Evolutionary conservation across 805 yeast species (phyloP).

Genomic region (Maudiozyma saulgeensis): DNA sequence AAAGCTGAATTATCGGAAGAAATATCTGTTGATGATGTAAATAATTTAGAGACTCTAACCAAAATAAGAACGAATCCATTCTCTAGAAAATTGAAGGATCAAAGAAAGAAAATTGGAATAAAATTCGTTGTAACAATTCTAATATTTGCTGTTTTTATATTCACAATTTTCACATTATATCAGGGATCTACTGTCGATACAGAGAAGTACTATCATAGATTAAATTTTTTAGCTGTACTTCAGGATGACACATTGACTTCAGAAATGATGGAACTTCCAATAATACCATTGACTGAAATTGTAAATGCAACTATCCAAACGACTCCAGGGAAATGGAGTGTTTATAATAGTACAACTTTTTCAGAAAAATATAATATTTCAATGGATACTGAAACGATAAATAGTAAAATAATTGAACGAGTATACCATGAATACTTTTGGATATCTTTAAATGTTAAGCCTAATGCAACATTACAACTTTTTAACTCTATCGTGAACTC

Average conservation of each 20-base stretch:
- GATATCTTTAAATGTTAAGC: conserved; percentile 48
- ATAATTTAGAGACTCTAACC: neutral
- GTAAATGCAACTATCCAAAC: conserved; percentile 7
- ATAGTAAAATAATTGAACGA: conserved; percentile 32
- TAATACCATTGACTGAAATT: conserved; percentile 8
- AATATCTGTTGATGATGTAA: neutral
- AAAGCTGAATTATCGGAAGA: neutral
- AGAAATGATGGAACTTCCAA: neutral
- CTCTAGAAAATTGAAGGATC: conserved; percentile 6
- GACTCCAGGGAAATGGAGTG: conserved; percentile 22
- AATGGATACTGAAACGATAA: conserved; percentile 9
- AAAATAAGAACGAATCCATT: conserved; percentile 8
- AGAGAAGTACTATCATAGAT: conserved; percentile 12
- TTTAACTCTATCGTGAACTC: conserved; percentile 16
- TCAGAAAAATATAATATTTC: conserved; percentile 11
- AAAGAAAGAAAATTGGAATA: conserved; percentile 5
- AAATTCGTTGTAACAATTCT: conserved; percentile 6
- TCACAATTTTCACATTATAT: conserved; percentile 22
- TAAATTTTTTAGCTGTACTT: conserved; percentile 28
- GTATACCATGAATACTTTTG: conserved; percentile 54
- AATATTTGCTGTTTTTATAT: conserved; percentile 15
- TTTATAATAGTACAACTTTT: conserved; percentile 20
- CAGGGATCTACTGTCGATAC: conserved; percentile 32
- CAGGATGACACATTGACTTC: conserved; percentile 21
- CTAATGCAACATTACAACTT: conserved; percentile 35